phyloP scores from a whole-genome alignment of 495 filamentous ascomycete genomes.

The Paragyromitra xinjiangensis region DNA sequence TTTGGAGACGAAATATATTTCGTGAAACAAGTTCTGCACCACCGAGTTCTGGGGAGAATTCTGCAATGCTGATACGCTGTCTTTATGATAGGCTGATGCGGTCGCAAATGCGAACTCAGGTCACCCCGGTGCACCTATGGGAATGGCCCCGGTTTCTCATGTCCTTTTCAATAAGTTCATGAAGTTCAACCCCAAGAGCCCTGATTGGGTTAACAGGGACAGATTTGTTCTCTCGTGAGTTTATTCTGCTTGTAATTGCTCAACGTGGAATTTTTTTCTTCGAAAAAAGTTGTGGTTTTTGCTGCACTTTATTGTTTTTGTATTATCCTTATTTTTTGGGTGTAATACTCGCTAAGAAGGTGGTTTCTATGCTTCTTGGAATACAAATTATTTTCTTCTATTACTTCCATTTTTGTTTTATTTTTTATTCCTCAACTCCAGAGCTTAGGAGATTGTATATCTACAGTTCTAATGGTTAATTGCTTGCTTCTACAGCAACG shows the following conservation, averaged over 20 bases:
- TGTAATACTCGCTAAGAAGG: not conserved
- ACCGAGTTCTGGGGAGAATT: not conserved
- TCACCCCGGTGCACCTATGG: constrained; percentile 99
- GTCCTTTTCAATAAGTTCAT: constrained; percentile 99
- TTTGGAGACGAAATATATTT: constrained; percentile 46
- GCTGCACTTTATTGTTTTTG: not conserved
- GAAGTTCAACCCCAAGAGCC: constrained; percentile 99
- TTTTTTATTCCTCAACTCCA: not conserved
- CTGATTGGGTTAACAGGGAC: constrained; percentile 94
- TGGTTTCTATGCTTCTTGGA: not conserved
- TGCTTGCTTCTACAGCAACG: constrained; percentile 71
- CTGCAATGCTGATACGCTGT: constrained; percentile 44
- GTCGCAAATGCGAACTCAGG: constrained; percentile 95
- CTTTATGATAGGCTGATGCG: constrained; percentile 83
- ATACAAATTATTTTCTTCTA: not conserved
- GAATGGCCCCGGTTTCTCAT: constrained; percentile 96
- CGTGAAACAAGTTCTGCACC: constrained; percentile 51
- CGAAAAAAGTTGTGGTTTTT: not conserved
- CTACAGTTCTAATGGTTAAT: constrained; percentile 19
- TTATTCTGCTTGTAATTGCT: not conserved
- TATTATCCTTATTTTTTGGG: not conserved
- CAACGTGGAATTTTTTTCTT: not conserved
- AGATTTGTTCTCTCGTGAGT: constrained; percentile 99
- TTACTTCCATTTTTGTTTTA: not conserved
- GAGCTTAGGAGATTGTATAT: not conserved